Evolutionary conservation across 495 filamentous ascomycete genomes (phyloP).

Genomic region (Usnea hakonensis): DNA sequence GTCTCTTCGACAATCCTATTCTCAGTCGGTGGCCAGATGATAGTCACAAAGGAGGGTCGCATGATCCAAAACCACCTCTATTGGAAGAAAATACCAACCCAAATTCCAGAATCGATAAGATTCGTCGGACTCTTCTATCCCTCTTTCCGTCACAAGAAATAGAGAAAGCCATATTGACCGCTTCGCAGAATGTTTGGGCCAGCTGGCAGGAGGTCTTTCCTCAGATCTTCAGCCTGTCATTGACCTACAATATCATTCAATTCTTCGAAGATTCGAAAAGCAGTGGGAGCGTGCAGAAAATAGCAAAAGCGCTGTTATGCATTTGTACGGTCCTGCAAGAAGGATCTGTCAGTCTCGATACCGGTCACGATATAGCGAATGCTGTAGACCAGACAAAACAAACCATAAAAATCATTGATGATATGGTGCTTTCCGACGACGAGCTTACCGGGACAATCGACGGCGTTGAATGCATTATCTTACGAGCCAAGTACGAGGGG

Average conservation of each 20-base stretch:
- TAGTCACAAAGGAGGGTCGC: neutral
- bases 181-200: constrained; percentile 27
- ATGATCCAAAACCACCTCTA: neutral
- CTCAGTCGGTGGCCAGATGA: constrained; percentile 30
- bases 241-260: neutral
- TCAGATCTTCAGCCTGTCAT: constrained; percentile 16
- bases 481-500: constrained; percentile 40
- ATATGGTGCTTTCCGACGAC: constrained; percentile 41
- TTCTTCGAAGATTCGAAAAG: constrained; percentile 17
- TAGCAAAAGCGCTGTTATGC: constrained; percentile 35
- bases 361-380: neutral
- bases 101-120: constrained; percentile 20
- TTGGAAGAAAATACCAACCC: neutral
- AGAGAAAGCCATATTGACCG: constrained; percentile 28
- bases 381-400: constrained; percentile 25
- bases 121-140: constrained; percentile 27
- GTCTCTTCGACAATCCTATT: constrained; percentile 37
- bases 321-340: constrained; percentile 33
- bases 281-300: constrained; percentile 25
- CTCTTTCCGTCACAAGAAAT: constrained; percentile 32
- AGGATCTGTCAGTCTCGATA: constrained; percentile 21
- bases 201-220: constrained; percentile 31
- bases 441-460: constrained; percentile 41
- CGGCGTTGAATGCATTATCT: constrained; percentile 42
- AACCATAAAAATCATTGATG: constrained; percentile 31